Evolutionary conservation across 139 green algal species (phyloP), one percentile per base, ranked within the genome.

Genomic region (Chlamydomonas asymmetrica): DNA sequence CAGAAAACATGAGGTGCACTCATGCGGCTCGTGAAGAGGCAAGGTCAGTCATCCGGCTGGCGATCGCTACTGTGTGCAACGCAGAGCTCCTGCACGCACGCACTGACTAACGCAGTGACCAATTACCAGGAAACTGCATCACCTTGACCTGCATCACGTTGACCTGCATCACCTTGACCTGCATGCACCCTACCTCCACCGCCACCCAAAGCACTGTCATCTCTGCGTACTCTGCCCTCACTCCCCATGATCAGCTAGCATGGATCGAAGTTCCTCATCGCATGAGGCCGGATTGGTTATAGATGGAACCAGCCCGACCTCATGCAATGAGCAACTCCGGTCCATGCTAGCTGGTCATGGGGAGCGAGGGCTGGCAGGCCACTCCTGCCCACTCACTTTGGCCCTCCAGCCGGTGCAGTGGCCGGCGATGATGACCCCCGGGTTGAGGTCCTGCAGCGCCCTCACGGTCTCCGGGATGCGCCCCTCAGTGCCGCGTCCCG

Each of bases 371-470:
- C 31, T 61, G 29, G 43, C 65, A 18, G 31, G 16, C 66, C n/a
- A 7, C 27, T 41, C 38, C 40, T 52, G 29, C 41, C 6, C 31
- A 41, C 65, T 16, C 56, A 76, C 70, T 66, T 81, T 81, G 5
- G 75, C 75, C 35, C 75, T 48, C 83, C 81, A 83, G 40, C 81
- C 81, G 25, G 76, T 87, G 77, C 81, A 85, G 63, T 80, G 79
- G 9, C 68, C 79, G 4, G 66, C 66, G 39, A 85, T 57, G 2
- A 85, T 49, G 25, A 73, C 34, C 6, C 7, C 31, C 6, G 81
- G 71, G 22, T 37, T 5, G 7, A 73, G 64, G 32, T 71, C 22
- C 76, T 35, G 56, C 52, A 81, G 57, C 25, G 40, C 63, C n/a
- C 27, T 50, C 1, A 85, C 48, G 20, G 83, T 88, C 25, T 74